These are phyloP conservation scores for Trichocladium antarcticum DNA, from an alignment of 495 filamentous ascomycete species.

Conservation along the genomic window DNA sequence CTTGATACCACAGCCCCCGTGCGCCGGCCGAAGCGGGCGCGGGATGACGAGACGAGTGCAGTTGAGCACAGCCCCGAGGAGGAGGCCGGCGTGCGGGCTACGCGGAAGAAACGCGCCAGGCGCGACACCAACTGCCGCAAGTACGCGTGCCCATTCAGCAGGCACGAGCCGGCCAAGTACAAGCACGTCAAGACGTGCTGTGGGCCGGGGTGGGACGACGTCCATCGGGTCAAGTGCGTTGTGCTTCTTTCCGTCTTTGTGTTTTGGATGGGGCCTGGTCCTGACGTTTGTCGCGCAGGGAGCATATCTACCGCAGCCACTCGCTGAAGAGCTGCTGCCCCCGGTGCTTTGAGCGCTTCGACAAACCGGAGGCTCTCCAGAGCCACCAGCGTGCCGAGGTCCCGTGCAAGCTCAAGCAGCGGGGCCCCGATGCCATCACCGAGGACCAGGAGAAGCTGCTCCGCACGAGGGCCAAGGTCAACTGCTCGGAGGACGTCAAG, in stretches of 20 bases:
- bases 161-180: constrained; percentile 30
- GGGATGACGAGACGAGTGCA: constrained; percentile 7
- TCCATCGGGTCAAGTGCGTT: constrained; percentile 38
- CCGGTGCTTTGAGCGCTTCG: constrained; percentile 32
- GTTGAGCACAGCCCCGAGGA: constrained; percentile 1
- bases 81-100: background rate
- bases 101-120: constrained; percentile 14
- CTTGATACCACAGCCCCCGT: constrained; percentile 13
- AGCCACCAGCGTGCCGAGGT: constrained; percentile 30
- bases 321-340: constrained; percentile 29
- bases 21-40: constrained; percentile 8
- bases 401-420: constrained; percentile 22
- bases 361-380: constrained; percentile 26
- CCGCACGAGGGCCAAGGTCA: constrained; percentile 14
- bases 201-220: constrained; percentile 33
- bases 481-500: constrained; percentile 18
- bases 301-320: constrained; percentile 37
- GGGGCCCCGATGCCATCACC: constrained; percentile 15
- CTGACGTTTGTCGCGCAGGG: constrained; percentile 23
- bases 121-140: constrained; percentile 11
- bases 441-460: constrained; percentile 24
- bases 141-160: constrained; percentile 36
- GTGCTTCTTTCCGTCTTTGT: background rate
- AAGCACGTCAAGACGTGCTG: constrained; percentile 29
- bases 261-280: background rate